A percentile compares a stretch with the other conserved stretches of the same genome.
Evolutionary conservation across 371 early-diverging fungal species (phyloP).

Genomic region (Lichtheimia ramosa): DNA sequence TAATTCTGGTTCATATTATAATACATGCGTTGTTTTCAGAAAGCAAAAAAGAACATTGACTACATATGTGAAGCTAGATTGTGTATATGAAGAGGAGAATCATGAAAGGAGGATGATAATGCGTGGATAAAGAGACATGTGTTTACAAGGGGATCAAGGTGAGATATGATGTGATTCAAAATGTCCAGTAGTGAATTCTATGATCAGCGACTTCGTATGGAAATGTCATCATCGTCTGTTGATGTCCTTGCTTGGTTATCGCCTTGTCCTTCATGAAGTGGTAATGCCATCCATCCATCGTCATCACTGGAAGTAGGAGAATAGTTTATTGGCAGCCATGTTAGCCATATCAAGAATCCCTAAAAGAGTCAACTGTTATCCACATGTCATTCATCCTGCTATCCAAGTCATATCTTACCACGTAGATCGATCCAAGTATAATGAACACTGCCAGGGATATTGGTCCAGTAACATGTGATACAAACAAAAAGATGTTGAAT

Average conservation of each 20-base stretch:
- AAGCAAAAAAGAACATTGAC: too few relatives aligned
- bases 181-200: too few relatives aligned
- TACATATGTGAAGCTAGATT: too few relatives aligned
- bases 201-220: neutral
- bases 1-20: too few relatives aligned
- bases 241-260: neutral
- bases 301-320: neutral
- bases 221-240: slow-evolving; percentile 1
- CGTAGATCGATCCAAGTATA: slow-evolving; percentile 15
- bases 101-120: too few relatives aligned
- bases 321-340: slow-evolving; percentile 20
- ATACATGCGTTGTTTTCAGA: too few relatives aligned
- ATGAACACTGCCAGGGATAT: slow-evolving; percentile 5
- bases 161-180: too few relatives aligned
- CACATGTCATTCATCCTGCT: neutral
- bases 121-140: too few relatives aligned
- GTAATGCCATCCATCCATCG: slow-evolving; percentile 19
- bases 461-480: slow-evolving; percentile 31
- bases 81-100: too few relatives aligned
- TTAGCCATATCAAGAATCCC: slow-evolving; percentile 22
- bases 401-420: slow-evolving; percentile 8
- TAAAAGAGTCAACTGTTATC: neutral
- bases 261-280: slow-evolving; percentile 6
- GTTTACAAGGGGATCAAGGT: too few relatives aligned
- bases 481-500: slow-evolving; percentile 54